Conservation (phyloP, 805 yeast species). For the Pichia kluyveri region DNA sequence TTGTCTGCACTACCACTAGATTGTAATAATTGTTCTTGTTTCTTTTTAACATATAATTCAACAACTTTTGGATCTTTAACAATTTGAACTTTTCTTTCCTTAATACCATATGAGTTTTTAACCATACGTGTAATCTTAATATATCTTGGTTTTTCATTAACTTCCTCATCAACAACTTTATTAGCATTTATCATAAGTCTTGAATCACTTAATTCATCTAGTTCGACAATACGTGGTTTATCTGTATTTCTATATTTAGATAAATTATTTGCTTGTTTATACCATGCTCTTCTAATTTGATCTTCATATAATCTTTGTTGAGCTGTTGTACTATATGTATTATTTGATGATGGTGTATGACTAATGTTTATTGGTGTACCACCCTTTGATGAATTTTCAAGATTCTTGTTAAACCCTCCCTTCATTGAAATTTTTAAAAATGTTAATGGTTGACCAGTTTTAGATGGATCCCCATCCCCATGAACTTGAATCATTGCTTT, state of each 20-base stretch:
- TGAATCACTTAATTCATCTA: conserved; percentile 23
- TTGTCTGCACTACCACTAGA: conserved; percentile 61
- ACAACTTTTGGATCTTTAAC: conserved; percentile 82
- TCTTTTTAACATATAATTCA: conserved; percentile 66
- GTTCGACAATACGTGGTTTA: conserved; percentile 18
- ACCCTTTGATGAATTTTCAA: conserved; percentile 11
- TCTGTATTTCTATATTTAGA: conserved; percentile 24
- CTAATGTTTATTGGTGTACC: conserved; percentile 9
- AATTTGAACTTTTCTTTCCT: conserved; percentile 71
- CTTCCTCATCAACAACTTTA: conserved; percentile 23
- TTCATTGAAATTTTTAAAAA: conserved; percentile 89
- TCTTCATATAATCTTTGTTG: conserved; percentile 91
- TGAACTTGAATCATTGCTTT: conserved; percentile 93
- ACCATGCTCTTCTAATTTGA: conserved; percentile 86
- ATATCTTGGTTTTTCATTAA: conserved; percentile 24
- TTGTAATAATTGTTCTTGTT: conserved; percentile 26
- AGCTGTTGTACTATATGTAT: conserved; percentile 68
- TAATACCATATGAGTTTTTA: conserved; percentile 74
- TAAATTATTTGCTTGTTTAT: conserved; percentile 62
- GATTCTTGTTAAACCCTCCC: conserved; percentile 59
- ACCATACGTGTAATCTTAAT: conserved; percentile 69
- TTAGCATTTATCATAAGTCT: conserved; percentile 29
- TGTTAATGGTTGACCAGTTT: conserved; percentile 82
- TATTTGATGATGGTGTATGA: conserved; percentile 36
- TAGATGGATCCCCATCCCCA: conserved; percentile 93